Conservation (phyloP, 345 rosid genomes). For the Lenwebbia sp. region DNA sequence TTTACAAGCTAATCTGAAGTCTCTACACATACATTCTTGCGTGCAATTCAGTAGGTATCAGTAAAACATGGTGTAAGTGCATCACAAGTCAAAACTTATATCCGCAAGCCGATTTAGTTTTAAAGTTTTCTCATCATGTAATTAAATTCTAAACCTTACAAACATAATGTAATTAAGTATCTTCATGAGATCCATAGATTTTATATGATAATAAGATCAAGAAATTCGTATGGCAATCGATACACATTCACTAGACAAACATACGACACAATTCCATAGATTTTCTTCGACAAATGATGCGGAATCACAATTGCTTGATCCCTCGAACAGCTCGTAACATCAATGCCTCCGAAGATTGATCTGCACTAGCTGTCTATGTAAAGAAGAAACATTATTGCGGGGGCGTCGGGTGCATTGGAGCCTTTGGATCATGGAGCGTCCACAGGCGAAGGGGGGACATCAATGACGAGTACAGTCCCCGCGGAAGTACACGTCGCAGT, state of each 20-base stretch:
- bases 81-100: neutral
- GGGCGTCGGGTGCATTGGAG: neutral
- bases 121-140: neutral
- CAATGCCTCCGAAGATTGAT: neutral
- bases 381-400: neutral
- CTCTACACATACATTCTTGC: accelerated
- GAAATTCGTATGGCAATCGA: neutral
- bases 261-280: neutral
- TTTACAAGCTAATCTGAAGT: neutral
- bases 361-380: neutral
- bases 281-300: neutral
- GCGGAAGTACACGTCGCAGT: accelerated
- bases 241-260: neutral
- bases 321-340: neutral
- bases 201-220: neutral
- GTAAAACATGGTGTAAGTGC: neutral
- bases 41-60: too few relatives aligned
- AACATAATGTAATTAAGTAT: too few relatives aligned
- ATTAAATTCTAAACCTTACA: too few relatives aligned
- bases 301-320: neutral
- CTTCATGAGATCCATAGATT: too few relatives aligned
- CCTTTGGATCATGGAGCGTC: neutral
- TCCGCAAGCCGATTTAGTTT: too few relatives aligned
- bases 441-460: neutral
- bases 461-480: neutral